phyloP scores from a whole-genome alignment of 2,329 filamentous ascomycete species.

The Coniochaeta sp. region DNA sequence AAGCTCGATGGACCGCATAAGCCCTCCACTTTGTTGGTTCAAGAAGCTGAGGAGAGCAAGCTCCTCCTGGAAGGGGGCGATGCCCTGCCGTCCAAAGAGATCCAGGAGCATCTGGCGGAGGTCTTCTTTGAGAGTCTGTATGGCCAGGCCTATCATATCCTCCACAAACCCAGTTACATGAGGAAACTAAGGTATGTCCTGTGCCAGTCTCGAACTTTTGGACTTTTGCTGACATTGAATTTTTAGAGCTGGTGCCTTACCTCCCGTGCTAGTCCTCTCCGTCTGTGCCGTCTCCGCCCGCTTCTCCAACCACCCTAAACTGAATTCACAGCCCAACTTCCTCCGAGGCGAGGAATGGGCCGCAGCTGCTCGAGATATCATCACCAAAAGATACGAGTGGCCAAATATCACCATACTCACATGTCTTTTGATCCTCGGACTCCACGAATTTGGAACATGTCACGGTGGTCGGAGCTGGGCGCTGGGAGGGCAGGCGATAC shows the following conservation, averaged over 20 bases:
- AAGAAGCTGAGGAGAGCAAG: constrained; percentile 67
- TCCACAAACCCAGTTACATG: constrained; percentile 98
- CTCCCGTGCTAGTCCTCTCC: constrained; percentile 85
- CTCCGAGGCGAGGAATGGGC: constrained; percentile 90
- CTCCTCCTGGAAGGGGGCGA: constrained; percentile 77
- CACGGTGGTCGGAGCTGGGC: constrained; percentile 96
- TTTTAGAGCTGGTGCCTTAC: constrained; percentile 64
- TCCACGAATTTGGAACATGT: constrained; percentile 96
- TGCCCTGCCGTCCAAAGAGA: constrained; percentile 72
- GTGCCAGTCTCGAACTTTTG: not conserved
- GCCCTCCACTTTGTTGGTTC: constrained; percentile 47
- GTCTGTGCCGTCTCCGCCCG: constrained; percentile 93
- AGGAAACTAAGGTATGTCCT: constrained; percentile 61
- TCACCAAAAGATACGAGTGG: constrained; percentile 81
- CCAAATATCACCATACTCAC: constrained; percentile 95
- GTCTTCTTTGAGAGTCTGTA: constrained; percentile 96
- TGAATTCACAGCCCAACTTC: constrained; percentile 72
- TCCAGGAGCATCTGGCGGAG: constrained; percentile 89
- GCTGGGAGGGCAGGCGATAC: constrained; percentile 85
- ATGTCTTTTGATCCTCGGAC: constrained; percentile 76
- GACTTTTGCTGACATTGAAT: constrained; percentile 17
- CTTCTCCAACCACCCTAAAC: constrained; percentile 81
- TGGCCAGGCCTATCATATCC: constrained; percentile 86
- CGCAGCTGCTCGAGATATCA: constrained; percentile 76
- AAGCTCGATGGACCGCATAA: constrained; percentile 39